phyloP scores from a whole-genome alignment of 2,329 filamentous ascomycete genomes.

The Zelopaecilomyces penicillatus region DNA sequence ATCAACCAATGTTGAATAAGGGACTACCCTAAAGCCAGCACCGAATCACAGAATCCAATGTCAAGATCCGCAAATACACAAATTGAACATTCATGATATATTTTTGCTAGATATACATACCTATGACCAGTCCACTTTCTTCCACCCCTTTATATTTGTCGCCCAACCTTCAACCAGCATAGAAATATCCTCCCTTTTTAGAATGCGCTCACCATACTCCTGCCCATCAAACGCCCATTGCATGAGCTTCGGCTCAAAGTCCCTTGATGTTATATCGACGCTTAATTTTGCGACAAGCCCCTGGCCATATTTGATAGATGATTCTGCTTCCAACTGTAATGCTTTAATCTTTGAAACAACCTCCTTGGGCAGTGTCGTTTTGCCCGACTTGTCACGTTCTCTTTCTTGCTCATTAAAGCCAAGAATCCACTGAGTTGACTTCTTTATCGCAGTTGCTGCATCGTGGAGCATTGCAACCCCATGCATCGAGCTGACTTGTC shows the following conservation, averaged over 20 bases:
- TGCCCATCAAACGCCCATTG: conserved; percentile 21
- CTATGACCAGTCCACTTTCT: conserved; percentile 25
- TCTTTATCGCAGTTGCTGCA: conserved; percentile 24
- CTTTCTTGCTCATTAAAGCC: conserved; percentile 30
- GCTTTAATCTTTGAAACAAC: conserved; percentile 25
- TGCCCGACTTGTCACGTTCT: conserved; percentile 30
- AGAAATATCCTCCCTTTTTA: conserved; percentile 17
- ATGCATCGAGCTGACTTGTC: conserved; percentile 26
- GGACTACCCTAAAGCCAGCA: too few relatives aligned
- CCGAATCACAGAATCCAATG: too few relatives aligned
- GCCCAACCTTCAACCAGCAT: conserved; percentile 27
- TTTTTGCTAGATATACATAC: too few relatives aligned
- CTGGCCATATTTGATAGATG: conserved; percentile 25
- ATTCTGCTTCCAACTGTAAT: conserved; percentile 22
- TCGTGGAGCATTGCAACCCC: conserved; percentile 30
- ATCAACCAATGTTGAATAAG: too few relatives aligned
- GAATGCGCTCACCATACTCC: conserved; percentile 12
- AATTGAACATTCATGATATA: too few relatives aligned
- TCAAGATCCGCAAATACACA: too few relatives aligned
- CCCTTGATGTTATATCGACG: conserved; percentile 15
- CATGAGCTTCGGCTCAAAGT: conserved; percentile 12
- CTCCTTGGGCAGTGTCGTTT: conserved; percentile 30
- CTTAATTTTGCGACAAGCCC: conserved; percentile 20
- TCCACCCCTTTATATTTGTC: conserved; percentile 26
- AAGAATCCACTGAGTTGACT: conserved; percentile 25